Conservation (phyloP, 495 filamentous ascomycete species). For the Tricharina praecox region DNA sequence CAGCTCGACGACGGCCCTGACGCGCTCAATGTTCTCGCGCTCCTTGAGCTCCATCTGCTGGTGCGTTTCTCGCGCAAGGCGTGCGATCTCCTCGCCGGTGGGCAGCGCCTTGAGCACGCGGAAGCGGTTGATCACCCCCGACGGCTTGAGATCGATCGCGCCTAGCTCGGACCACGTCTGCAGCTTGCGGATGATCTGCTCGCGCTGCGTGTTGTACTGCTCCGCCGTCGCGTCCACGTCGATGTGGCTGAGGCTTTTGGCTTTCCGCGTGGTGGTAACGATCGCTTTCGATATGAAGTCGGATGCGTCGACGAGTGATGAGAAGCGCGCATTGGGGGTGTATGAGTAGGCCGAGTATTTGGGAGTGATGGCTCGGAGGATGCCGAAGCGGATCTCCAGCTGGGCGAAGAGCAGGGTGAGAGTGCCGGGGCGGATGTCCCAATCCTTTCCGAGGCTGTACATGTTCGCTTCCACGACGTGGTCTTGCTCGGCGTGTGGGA, state of each 20-base stretch:
- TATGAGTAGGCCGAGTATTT: slow-evolving; percentile 39
- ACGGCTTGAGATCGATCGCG: slow-evolving; percentile 32
- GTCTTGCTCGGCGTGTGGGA: slow-evolving; percentile 24
- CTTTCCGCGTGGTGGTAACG: slow-evolving; percentile 20
- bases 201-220: slow-evolving; percentile 22
- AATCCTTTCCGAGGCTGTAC: slow-evolving; percentile 29
- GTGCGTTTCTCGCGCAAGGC: slow-evolving; percentile 26
- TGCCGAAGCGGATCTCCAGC: slow-evolving; percentile 37
- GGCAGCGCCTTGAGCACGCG: slow-evolving; percentile 34
- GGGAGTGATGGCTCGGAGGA: slow-evolving; percentile 39
- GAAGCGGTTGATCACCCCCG: slow-evolving; percentile 36
- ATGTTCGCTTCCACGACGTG: slow-evolving; percentile 33
- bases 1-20: slow-evolving; percentile 34
- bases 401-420: slow-evolving; percentile 35
- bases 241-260: slow-evolving; percentile 28
- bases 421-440: slow-evolving; percentile 33
- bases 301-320: slow-evolving; percentile 7
- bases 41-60: slow-evolving; percentile 35
- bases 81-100: slow-evolving; percentile 6
- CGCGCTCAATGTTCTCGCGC: slow-evolving; percentile 32
- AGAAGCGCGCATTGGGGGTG: slow-evolving; percentile 25
- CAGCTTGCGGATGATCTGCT: slow-evolving; percentile 34
- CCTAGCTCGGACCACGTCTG: slow-evolving; percentile 33
- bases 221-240: slow-evolving; percentile 30
- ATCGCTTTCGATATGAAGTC: slow-evolving; percentile 28